These are phyloP conservation scores for Aspergillus kassunensis DNA, from an alignment of 495 filamentous ascomycete genomes.

Conservation along the genomic window DNA sequence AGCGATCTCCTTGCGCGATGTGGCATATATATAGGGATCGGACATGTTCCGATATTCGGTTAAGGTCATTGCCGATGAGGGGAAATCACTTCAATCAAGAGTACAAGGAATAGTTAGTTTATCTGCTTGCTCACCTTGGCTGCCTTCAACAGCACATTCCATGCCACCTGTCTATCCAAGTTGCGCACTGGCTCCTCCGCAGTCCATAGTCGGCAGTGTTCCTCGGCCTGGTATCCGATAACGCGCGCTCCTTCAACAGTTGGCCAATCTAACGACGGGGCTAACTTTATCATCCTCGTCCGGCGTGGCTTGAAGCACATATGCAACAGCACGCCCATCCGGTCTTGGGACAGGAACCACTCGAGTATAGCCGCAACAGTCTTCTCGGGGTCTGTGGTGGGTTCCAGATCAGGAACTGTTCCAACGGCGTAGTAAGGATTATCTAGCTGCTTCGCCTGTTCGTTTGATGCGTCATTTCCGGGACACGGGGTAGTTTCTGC, in stretches of 20 bases:
- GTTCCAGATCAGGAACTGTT: conserved; percentile 60
- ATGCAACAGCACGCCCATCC: conserved; percentile 60
- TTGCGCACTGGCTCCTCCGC: conserved; percentile 39
- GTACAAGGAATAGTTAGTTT: conserved; percentile 12
- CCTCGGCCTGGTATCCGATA: conserved; percentile 64
- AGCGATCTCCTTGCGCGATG: no score
- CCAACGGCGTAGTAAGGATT: conserved; percentile 52
- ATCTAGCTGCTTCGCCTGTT: conserved; percentile 45
- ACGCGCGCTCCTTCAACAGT: conserved; percentile 61
- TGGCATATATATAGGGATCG: no score
- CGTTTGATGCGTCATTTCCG: conserved; percentile 42
- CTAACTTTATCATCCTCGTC: conserved; percentile 52
- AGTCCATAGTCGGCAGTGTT: conserved; percentile 61
- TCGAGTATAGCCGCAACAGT: conserved; percentile 46
- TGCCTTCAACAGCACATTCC: conserved; percentile 40
- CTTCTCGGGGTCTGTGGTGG: conserved; percentile 49
- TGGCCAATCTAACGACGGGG: conserved; percentile 52
- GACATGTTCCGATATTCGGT: no score
- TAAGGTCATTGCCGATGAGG: neutral
- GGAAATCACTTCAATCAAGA: neutral
- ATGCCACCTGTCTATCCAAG: conserved; percentile 45
- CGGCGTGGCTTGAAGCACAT: conserved; percentile 71
- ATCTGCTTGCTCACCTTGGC: conserved; percentile 27
- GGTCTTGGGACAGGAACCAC: conserved; percentile 36
- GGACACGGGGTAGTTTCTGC: neutral